Base-by-base conservation (phyloP, 1,284 basidiomycete genomes). In the Apiotrichum brassicae region DNA sequence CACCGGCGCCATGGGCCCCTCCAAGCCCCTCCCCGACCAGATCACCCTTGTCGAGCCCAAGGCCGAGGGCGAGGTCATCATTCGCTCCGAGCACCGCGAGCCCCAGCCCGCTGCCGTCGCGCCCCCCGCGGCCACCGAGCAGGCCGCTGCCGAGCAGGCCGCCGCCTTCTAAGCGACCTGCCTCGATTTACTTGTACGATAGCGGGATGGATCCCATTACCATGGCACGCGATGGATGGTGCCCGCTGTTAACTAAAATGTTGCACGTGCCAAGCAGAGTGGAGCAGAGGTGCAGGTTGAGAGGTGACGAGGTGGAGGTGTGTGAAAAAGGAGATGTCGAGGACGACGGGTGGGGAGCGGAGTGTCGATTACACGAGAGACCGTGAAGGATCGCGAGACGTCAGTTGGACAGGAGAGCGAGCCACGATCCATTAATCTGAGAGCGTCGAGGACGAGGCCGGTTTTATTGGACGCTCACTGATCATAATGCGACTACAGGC, bases 11-110 rank as follows among this genome's bases (percentile, higher is more conserved):
- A 77, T 81, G 52, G 93, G 93, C 52, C 94, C 93, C 70, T 80
- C 82, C 75, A 92, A 92, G 76, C 91, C 93, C 60, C 85, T 99
- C 49, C 95, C 95, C 59, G 95, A 98, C 76, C 86, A 85, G 60
- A 93, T 99, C 71, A 84, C 84, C 68, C 89, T 97, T 71, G 74
- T 84, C 69, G 90, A 95, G 73, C 76, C 76, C 72, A 81, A 81
- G 76, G 75, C 78, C 67, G 79, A 80, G 72, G 73, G 73, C 53
- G 68, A 75, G 60, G 73, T 78, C 66, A 63, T 67, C 59, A 72
- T 72, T 63, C 64, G 65, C 59, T 73, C 70, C 44, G 74, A 73
- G 62, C 65, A 72, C 68, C 66, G 65, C 58, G 62, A 67, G 51
- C 58, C 59, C 52, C 66, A 62, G 44, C 64, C 61, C 40, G 64